A percentile compares a stretch with the other conserved stretches of the same genome.
Evolutionary conservation across 2,329 filamentous ascomycete species (phyloP).

Genomic region (Alternaria sp.): DNA sequence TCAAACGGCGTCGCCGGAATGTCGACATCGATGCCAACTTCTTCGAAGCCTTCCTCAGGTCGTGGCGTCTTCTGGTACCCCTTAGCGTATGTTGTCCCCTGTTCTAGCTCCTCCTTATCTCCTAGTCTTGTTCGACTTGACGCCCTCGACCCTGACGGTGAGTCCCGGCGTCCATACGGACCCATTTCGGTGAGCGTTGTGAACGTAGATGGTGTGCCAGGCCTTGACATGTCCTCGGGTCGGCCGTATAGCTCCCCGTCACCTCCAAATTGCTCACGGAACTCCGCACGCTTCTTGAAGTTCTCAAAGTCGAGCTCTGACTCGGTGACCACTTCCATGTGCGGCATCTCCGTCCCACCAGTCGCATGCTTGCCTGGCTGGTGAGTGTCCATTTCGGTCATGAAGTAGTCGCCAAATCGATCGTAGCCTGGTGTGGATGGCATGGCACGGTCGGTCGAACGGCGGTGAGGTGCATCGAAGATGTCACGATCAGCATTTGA

Average conservation of each 20-base stretch:
- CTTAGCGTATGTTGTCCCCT: slow-evolving; percentile 32
- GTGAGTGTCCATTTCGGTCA: slow-evolving; percentile 72
- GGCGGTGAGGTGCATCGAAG: slow-evolving; percentile 33
- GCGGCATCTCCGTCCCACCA: slow-evolving; percentile 43
- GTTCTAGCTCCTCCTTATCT: slow-evolving; percentile 21
- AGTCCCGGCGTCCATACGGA: slow-evolving; percentile 17
- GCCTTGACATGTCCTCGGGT: slow-evolving; percentile 59
- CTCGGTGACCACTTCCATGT: slow-evolving; percentile 89
- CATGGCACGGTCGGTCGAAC: slow-evolving; percentile 43
- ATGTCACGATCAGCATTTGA: slow-evolving; percentile 61
- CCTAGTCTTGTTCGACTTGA: slow-evolving; percentile 32
- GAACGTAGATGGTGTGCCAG: slow-evolving; percentile 40
- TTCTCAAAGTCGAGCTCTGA: slow-evolving; percentile 85
- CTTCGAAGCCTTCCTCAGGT: slow-evolving; percentile 20
- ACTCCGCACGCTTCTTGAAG: slow-evolving; percentile 88
- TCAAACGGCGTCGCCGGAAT: slow-evolving; percentile 32
- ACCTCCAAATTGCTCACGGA: slow-evolving; percentile 82
- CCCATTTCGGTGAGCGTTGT: slow-evolving; percentile 31
- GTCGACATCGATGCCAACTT: slow-evolving; percentile 26
- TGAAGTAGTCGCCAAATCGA: slow-evolving; percentile 76
- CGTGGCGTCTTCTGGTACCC: slow-evolving; percentile 33
- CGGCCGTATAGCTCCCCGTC: slow-evolving; percentile 64
- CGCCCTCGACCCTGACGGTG: slow-evolving; percentile 16
- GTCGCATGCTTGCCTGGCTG: slow-evolving; percentile 58
- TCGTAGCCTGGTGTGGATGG: slow-evolving; percentile 62